phyloP scores from a whole-genome alignment of 108 stramenopile species.

The Fragilaria crotonensis region DNA sequence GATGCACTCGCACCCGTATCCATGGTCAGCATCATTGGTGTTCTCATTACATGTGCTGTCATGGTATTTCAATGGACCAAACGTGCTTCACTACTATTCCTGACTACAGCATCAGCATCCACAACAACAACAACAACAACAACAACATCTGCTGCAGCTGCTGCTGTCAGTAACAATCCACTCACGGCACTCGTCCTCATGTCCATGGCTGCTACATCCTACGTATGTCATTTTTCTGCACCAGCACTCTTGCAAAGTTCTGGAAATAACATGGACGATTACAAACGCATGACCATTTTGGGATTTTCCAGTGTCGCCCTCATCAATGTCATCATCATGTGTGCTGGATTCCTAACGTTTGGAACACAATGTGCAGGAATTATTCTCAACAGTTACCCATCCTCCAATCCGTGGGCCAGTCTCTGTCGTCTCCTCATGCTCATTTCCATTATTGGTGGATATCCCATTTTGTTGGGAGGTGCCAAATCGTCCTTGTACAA shows the following conservation, averaged over 20 bases:
- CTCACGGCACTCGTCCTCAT: constrained; percentile 62
- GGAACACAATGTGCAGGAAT: constrained; percentile 71
- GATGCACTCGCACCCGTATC: constrained; percentile 64
- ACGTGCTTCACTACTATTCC: too few species aligned
- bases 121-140: too few species aligned
- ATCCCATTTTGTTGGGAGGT: constrained; percentile 64
- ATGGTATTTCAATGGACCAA: constrained; percentile 52
- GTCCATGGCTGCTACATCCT: constrained; percentile 84
- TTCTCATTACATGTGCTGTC: constrained; percentile 57
- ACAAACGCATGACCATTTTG: constrained; percentile 39
- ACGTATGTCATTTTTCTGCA: constrained; percentile 87
- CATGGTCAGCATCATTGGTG: constrained; percentile 51
- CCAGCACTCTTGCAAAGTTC: constrained; percentile 81
- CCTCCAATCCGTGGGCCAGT: constrained; percentile 63
- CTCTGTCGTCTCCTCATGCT: constrained; percentile 80
- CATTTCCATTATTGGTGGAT: constrained; percentile 71
- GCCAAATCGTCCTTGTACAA: neutral
- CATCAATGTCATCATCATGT: constrained; percentile 65
- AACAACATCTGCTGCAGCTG: too few species aligned
- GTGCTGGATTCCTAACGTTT: constrained; percentile 84
- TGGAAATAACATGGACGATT: constrained; percentile 17
- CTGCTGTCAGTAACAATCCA: too few species aligned
- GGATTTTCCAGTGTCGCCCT: constrained; percentile 54
- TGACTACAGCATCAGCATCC: too few species aligned
- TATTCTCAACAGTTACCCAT: constrained; percentile 89